phyloP scores from a whole-genome alignment of 352 stramenopile species.

The Hyaloperonospora brassicae region DNA sequence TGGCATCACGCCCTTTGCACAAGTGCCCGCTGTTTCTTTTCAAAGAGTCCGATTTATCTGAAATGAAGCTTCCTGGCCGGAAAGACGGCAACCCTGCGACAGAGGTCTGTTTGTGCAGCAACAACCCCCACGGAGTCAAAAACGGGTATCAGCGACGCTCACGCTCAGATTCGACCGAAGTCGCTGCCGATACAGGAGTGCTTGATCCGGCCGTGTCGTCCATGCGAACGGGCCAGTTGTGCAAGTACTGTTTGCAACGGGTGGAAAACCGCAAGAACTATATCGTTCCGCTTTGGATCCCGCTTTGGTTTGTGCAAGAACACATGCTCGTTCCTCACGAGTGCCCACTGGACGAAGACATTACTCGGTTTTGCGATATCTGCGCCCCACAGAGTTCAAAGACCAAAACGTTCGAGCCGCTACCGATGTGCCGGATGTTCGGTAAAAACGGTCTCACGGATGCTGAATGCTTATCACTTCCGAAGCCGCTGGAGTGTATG shows the following conservation, averaged over 20 bases:
- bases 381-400: constrained; percentile 45
- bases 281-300: constrained; percentile 70
- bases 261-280: constrained; percentile 61
- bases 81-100: constrained; percentile 31
- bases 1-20: constrained; percentile 91
- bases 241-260: constrained; percentile 59
- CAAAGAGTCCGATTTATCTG: constrained; percentile 65
- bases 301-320: constrained; percentile 77
- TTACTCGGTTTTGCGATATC: constrained; percentile 50
- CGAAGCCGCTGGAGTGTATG: constrained; percentile 55
- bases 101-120: constrained; percentile 44
- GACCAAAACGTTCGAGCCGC: constrained; percentile 52
- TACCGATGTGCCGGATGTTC: constrained; percentile 78
- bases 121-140: constrained; percentile 25
- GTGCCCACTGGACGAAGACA: constrained; percentile 61
- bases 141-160: constrained; percentile 32
- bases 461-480: constrained; percentile 35
- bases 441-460: constrained; percentile 32
- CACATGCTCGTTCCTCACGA: constrained; percentile 64
- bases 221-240: constrained; percentile 38
- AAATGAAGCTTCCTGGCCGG: constrained; percentile 45
- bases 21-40: constrained; percentile 97
- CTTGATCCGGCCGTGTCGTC: constrained; percentile 31
- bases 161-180: constrained; percentile 38
- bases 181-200: constrained; percentile 24